phyloP scores from a whole-genome alignment of 306 rosid species.

The Argentina anserina region DNA sequence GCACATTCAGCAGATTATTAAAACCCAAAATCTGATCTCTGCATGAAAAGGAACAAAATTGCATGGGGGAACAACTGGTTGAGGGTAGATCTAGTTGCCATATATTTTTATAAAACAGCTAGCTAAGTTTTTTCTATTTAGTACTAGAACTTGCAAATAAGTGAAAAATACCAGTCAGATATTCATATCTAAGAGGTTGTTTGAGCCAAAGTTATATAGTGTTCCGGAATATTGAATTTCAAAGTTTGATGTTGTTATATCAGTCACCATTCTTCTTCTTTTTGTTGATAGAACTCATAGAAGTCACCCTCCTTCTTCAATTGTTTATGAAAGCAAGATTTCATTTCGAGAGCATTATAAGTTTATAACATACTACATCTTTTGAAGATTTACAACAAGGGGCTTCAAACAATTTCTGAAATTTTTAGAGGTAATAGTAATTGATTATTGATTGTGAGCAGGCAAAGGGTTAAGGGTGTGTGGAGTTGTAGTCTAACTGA shows the following conservation, averaged over 20 bases:
- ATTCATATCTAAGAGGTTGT: slow-evolving; percentile 1
- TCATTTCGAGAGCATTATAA: background rate
- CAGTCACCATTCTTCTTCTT: background rate
- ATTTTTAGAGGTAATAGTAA: background rate
- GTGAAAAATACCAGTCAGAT: background rate
- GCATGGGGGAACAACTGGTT: slow-evolving; percentile 13
- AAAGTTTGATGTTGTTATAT: background rate
- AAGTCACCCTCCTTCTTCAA: too few species aligned
- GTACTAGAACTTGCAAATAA: background rate
- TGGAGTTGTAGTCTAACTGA: slow-evolving; percentile 23
- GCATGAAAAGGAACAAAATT: slow-evolving; percentile 6
- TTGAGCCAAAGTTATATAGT: background rate
- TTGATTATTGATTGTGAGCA: background rate
- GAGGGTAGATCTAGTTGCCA: slow-evolving; percentile 10
- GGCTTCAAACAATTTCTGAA: background rate
- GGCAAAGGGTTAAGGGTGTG: slow-evolving; percentile 1
- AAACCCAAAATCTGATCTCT: slow-evolving; percentile 8
- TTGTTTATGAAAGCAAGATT: too few species aligned
- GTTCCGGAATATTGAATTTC: background rate
- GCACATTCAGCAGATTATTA: slow-evolving; percentile 9
- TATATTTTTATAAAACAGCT: background rate
- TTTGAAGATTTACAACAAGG: background rate
- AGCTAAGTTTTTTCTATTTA: background rate
- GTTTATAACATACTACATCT: too few species aligned
- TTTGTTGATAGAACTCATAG: too few species aligned